Evolutionary conservation across 345 rosid species (phyloP), one percentile per base, ranked within the genome.

Genomic region (Murraya paniculata): DNA sequence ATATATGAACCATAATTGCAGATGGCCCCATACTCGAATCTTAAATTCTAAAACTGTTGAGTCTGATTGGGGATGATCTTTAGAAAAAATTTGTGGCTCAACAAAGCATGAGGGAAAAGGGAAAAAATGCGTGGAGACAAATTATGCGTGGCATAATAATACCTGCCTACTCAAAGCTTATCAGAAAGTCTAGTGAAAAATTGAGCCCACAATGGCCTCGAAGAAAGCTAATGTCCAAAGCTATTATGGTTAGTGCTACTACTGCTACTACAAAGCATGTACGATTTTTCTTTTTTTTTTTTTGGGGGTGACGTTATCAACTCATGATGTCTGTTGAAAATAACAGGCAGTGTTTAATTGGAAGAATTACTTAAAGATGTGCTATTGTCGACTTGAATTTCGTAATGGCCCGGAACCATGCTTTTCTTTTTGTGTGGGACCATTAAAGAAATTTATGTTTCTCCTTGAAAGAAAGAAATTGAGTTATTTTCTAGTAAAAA

Each of bases 281-380:
- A 25, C 57, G 18, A 4, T 3, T 35, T 36, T 35, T 66, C 4
- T 3, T 9, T 39, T 9, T 9, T 39, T 39, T 39, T 39, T 39
- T n/a, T n/a, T n/a, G n/a, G n/a, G 11, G 24, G 36, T 72, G 50
- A 72, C 64, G 45, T 33, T 56, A 38, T 59, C 74, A 25, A 0
- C 27, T 62, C 36, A 73, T 58, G 30, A 25, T 71, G 74, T 30
- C 61, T 10, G 21, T 53, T 71, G 74, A 71, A 71, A 71, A 62
- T 30, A 27, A 30, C 35, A 18, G 5, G 0, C 1, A 2, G 22
- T 62, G 66, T 28, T 31, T 8, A 16, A 31, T 64, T 64, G 24
- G 38, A 62, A 28, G 22, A 22, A 6, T 31, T 64, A 2, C 21
- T 31, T 31, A 25, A 18, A 30, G 68, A 19, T 62, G 39, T 31